A percentile compares a stretch with the other conserved stretches of the same genome.
phyloP scores from a whole-genome alignment of 2,329 filamentous ascomycete genomes.

The Pseudogymnoascus sp. region DNA sequence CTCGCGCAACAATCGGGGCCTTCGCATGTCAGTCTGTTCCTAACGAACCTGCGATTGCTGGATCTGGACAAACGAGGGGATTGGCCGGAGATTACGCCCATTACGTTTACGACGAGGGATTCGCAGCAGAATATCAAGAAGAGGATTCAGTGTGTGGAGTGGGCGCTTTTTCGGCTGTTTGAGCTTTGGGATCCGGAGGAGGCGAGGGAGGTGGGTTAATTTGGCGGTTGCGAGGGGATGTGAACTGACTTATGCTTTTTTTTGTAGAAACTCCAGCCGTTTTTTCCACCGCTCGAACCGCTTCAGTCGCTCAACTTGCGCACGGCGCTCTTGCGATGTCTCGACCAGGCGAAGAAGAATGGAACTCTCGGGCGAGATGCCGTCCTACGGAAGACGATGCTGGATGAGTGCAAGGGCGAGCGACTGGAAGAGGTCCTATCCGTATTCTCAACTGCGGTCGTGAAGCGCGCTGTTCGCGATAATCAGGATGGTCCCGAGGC shows the following conservation, averaged over 20 bases:
- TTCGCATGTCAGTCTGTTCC: conserved; percentile 56
- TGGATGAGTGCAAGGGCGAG: conserved; percentile 92
- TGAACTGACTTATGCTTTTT: conserved; percentile 11
- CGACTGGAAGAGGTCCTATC: conserved; percentile 80
- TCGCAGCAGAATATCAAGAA: conserved; percentile 68
- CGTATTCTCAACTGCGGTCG: conserved; percentile 71
- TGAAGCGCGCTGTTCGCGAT: conserved; percentile 57
- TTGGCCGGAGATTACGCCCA: conserved; percentile 67
- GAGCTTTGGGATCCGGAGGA: conserved; percentile 72
- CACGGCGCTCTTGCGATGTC: conserved; percentile 67
- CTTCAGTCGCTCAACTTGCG: conserved; percentile 87
- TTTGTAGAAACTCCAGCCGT: conserved; percentile 76
- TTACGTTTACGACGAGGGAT: conserved; percentile 61
- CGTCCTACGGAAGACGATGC: conserved; percentile 83
- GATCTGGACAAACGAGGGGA: conserved; percentile 67
- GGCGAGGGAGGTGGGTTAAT: conserved; percentile 54
- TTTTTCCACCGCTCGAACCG: conserved; percentile 85
- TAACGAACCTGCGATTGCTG: conserved; percentile 76
- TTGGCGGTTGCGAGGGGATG: conserved; percentile 8
- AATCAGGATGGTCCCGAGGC: conserved; percentile 35
- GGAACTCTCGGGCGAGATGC: conserved; percentile 71
- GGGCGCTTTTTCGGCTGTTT: conserved; percentile 84
- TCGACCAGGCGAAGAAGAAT: conserved; percentile 83
- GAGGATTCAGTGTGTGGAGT: conserved; percentile 76
- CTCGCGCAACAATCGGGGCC: conserved; percentile 26